Percentiles rank a stretch among this genome's conserved stretches.
Evolutionary conservation across 306 rosid species (phyloP).

Genomic region (Adenanthera pavonina): DNA sequence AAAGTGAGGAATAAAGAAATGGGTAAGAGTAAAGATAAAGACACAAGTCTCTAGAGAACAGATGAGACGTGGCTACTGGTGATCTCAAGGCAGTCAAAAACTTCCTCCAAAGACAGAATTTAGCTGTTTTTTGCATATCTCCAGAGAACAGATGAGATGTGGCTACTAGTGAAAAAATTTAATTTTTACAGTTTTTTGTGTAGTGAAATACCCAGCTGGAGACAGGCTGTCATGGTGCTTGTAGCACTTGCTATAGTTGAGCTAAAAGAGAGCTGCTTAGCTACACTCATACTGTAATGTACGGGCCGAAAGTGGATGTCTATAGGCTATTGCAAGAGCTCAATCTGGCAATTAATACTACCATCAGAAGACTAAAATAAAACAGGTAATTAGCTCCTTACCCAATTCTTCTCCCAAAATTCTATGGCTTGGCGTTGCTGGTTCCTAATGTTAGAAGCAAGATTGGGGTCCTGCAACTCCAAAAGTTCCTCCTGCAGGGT

Average conservation of each 20-base stretch:
- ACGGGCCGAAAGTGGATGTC: not conserved
- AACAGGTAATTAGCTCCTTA: slow-evolving; percentile 41
- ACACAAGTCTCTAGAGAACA: not conserved
- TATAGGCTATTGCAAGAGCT: not conserved
- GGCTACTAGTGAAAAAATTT: too few relatives aligned
- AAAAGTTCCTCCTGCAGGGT: slow-evolving; percentile 75
- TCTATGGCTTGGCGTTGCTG: slow-evolving; percentile 70
- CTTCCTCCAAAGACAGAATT: not conserved
- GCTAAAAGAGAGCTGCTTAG: not conserved
- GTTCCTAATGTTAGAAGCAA: slow-evolving; percentile 73
- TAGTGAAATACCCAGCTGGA: not conserved
- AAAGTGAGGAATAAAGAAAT: not conserved
- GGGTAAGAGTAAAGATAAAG: not conserved
- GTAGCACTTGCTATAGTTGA: not conserved
- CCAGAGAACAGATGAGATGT: too few relatives aligned
- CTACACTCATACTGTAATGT: not conserved
- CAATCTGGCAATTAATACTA: not conserved
- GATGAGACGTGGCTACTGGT: not conserved
- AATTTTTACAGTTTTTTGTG: not conserved
- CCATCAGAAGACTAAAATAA: slow-evolving; percentile 26
- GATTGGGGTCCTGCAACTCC: slow-evolving; percentile 82
- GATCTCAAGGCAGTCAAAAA: not conserved
- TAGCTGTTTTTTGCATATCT: not conserved
- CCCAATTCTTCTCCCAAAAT: slow-evolving; percentile 95
- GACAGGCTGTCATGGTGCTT: not conserved